Evolutionary conservation across 2,329 filamentous ascomycete genomes (phyloP).

Genomic region (Penicillium occitanis): DNA sequence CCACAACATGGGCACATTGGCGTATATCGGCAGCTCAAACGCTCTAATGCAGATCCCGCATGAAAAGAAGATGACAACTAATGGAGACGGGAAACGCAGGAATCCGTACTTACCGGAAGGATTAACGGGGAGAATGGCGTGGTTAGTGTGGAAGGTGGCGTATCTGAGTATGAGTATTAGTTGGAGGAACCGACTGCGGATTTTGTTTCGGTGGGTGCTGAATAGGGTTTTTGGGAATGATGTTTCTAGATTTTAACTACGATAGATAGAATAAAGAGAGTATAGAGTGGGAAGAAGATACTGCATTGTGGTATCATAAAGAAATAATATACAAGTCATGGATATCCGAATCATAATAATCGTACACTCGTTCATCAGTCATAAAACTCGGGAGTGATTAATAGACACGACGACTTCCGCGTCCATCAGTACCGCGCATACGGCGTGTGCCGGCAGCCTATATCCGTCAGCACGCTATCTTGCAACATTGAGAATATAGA

Average conservation of each 20-base stretch:
- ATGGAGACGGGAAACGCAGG: constrained; percentile 17
- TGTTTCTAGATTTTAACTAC: constrained; percentile 41
- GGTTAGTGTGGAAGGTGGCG: constrained; percentile 46
- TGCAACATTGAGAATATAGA: background rate
- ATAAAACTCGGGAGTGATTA: background rate
- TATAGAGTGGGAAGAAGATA: background rate
- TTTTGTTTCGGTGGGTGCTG: constrained; percentile 44
- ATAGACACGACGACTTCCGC: constrained; percentile 44
- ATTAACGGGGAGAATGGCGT: constrained; percentile 43
- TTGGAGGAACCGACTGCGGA: constrained; percentile 46
- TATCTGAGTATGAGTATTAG: constrained; percentile 50
- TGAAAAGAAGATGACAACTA: constrained; percentile 14
- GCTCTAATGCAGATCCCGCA: constrained; percentile 56
- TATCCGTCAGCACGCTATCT: background rate
- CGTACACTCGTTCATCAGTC: background rate
- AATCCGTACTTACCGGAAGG: constrained; percentile 37
- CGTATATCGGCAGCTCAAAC: constrained; percentile 59
- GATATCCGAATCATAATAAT: constrained; percentile 1
- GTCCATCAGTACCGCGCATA: constrained; percentile 73
- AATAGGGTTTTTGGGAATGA: constrained; percentile 48
- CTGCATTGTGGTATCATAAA: constrained; percentile 2
- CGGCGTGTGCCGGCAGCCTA: constrained; percentile 71
- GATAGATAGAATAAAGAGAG: background rate
- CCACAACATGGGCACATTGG: constrained; percentile 58
- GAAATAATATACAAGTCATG: background rate